Conservation (phyloP, 306 rosid species). For the Medicago ruthenica region DNA sequence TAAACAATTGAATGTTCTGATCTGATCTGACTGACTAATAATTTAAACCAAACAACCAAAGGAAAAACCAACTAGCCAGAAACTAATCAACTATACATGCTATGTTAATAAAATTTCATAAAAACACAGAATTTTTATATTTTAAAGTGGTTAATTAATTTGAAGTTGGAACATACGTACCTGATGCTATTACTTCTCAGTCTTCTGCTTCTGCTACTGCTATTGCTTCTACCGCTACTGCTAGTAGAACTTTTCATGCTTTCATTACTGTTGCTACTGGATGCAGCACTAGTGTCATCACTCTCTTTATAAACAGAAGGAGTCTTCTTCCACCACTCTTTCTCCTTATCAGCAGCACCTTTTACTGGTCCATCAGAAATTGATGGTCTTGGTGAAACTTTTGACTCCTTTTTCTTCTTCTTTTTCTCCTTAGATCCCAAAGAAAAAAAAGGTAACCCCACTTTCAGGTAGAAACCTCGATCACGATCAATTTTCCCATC, state of each 20-base stretch:
- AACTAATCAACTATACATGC: not conserved
- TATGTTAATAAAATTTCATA: not conserved
- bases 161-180: constrained; percentile 49
- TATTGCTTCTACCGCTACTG: constrained; percentile 65
- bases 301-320: constrained; percentile 48
- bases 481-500: constrained; percentile 46
- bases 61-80: not conserved
- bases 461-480: constrained; percentile 78
- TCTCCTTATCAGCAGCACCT: constrained; percentile 38
- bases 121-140: no score
- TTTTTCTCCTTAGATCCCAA: constrained; percentile 52
- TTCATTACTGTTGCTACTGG: constrained; percentile 57
- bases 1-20: not conserved
- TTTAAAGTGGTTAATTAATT: not conserved
- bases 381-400: constrained; percentile 67
- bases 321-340: constrained; percentile 86
- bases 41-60: not conserved
- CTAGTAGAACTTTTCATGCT: constrained; percentile 69
- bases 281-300: constrained; percentile 61
- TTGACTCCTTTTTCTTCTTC: constrained; percentile 55
- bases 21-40: not conserved
- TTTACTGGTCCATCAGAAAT: constrained; percentile 45
- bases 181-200: constrained; percentile 63
- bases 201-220: constrained; percentile 42
- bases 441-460: constrained; percentile 66